Base-by-base conservation (phyloP, 2,329 filamentous ascomycete genomes). In the Trichoderma guizhouense region DNA sequence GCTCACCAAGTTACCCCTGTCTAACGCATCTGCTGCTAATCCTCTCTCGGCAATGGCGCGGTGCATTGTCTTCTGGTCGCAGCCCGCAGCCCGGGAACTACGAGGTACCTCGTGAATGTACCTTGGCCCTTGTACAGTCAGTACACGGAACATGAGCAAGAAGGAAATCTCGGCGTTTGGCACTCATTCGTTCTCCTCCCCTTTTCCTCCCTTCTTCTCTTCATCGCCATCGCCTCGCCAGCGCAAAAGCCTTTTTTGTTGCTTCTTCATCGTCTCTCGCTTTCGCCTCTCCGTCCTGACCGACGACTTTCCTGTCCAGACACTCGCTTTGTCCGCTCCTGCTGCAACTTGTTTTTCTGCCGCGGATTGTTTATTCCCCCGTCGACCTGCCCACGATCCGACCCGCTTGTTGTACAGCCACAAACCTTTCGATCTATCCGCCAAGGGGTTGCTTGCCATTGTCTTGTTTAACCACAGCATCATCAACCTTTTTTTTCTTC, bases 181-280 rank as follows among this genome's bases (percentile, higher is more conserved):
- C 15, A 39, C 36, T 39, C 74, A 91, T 86, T 69, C 84, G 82
- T 12, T 43, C 81, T 80, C 15, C 66, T 69, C 72, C 63, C 69
- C 53, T 65, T 63, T 70, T 67, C 72, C 72, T 72, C 65, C 69
- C 71, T 62, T 65, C 53, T 66, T 67, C 67, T 70, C 32, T 63
- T 70, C 64, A 26, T 60, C 62, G 28, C 51, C 60, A 47, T 74
- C 71, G 57, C 65, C 65, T 43, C 64, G 43, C 15, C 34, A 43
- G 24, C 34, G 55, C 55, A 58, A 63, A 21, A 24, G 21, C 55
- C 2, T 34, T n/a, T 28, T 21, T 39, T 69, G 62, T 55, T 57
- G 51, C 26, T 69, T 63, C 53, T 47, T 73, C 72, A 24, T 74
- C 71, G 53, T 74, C 75, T 61, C 74, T 78, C 72, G 74, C 74